Conservation (phyloP, 805 yeast species). For the Candida jianshihensis region DNA sequence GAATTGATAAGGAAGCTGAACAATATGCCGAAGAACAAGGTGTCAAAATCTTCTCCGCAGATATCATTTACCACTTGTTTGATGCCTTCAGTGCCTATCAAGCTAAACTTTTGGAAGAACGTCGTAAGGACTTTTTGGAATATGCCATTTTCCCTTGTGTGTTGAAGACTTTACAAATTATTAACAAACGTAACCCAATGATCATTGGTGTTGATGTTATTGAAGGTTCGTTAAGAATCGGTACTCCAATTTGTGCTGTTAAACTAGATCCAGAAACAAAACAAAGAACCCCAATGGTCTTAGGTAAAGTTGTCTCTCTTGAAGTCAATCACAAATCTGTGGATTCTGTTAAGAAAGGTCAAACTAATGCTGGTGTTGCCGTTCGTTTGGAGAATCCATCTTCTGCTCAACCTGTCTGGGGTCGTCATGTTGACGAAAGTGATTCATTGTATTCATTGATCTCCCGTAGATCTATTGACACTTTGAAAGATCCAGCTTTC, state of each 20-base stretch:
- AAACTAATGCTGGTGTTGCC: constrained; percentile 97
- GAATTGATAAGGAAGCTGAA: constrained; percentile 95
- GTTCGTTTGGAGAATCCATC: constrained; percentile 94
- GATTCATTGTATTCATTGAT: constrained; percentile 88
- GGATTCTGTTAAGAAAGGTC: constrained; percentile 83
- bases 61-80: constrained; percentile 91
- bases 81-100: constrained; percentile 94
- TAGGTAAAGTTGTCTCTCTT: constrained; percentile 88
- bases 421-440: constrained; percentile 94
- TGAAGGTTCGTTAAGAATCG: constrained; percentile 84
- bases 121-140: constrained; percentile 82
- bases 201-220: constrained; percentile 96
- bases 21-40: constrained; percentile 94
- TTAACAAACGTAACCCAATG: constrained; percentile 98
- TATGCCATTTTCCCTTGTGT: constrained; percentile 95
- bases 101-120: constrained; percentile 75
- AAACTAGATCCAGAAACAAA: constrained; percentile 83
- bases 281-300: constrained; percentile 53
- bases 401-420: constrained; percentile 94
- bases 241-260: constrained; percentile 95
- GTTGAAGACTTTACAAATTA: constrained; percentile 87
- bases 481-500: constrained; percentile 98
- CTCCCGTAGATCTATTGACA: constrained; percentile 85
- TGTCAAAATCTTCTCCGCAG: constrained; percentile 89
- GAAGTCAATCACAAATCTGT: constrained; percentile 91